Evolutionary conservation across 495 filamentous ascomycete genomes (phyloP), one percentile per base, ranked within the genome.

Genomic region (Hypoxylon fragiforme): DNA sequence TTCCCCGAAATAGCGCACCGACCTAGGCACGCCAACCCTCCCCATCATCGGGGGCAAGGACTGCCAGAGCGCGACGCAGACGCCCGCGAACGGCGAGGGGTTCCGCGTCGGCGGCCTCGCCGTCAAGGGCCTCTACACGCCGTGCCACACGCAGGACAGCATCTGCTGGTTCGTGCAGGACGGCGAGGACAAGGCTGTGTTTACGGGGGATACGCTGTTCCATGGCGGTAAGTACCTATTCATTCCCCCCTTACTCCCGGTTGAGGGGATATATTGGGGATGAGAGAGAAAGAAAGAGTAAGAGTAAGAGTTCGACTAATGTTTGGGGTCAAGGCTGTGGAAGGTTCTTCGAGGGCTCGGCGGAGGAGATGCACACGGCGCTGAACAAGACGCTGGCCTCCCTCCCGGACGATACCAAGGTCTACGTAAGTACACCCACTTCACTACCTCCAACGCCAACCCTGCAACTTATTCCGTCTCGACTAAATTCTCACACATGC

Each of bases 111-210:
- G 95, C 49, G 81, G 86, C 46, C 92, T 98, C 63, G 79, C 79
- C 1, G 90, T 97, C 44, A 94, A 83, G 64, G 89, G 88, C n/a
- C 72, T 97, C 18, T 87, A 97, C 72, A 98, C 94, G 6, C 94
- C 94, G 2, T 98, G 94, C 68, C 95, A 98, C 68, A 98, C 94
- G 2, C 94, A 97, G 71, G 94, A 98, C 70, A 96, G 91, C 64
- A 96, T 98, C 60, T 97, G 94, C 79, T 98, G 69, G 64, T 78
- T 76, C 32, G 83, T 94, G 77, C 81, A 95, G 69, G 94, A 97
- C 63, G 84, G 81, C 8, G 76, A 85, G 19, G 84, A 96, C 40
- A 84, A 80, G 57, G 95, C 80, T 7, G 89, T 97, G 15, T 98
- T 98, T 68, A 97, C 94, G 0, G 94, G 94, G 15, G 94, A 98